Base-by-base conservation (phyloP, 2,329 filamentous ascomycete genomes). In the Fusarium tjaetaba region DNA sequence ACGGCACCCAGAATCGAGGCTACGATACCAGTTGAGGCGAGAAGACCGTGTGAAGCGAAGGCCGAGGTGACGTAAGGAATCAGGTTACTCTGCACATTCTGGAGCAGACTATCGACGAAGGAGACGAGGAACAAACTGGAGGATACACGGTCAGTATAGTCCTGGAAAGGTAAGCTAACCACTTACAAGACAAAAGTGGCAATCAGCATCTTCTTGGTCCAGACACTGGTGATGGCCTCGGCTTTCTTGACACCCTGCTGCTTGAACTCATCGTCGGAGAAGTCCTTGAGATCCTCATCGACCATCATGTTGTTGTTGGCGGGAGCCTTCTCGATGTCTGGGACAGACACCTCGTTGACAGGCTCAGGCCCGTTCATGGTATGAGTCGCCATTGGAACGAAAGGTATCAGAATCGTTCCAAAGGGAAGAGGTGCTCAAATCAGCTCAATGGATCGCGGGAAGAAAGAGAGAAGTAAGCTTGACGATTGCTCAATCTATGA, bases 11-110 rank as follows among this genome's bases (percentile, higher is more conserved):
- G 41, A 14, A 68, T 61, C 20, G 45, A 3, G 5, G 88, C 81
- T 3, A 91, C 85, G 55, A 91, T 86, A 42, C 84, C 82, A 49
- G 89, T 87, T 34, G 87, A 83, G 3, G 85, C 84, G 18, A 88
- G 78, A 5, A 90, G 82, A 7, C 87, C 88, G 74, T 91, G 89
- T 1, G 82, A 79, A 38, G 84, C 78, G 59, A 87, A 91, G 28
- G 81, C 82, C 70, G 85, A 88, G 6, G 86, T 87, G 22, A 85
- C 83, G 69, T 82, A 88, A 2, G 86, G 83, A 7, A 80, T 76
- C 48, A 88, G 72, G 72, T 80, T 86, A 43, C 66, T 72, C n/a
- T 56, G 48, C 28, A 61, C 48, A 26, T 56, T 42, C 38, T 56
- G 48, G 5, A 56, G 84, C 41, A 88, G 81, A 10, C 84, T 85